Conservation (phyloP, 768 basidiomycete species). For the Tricholoma sp. region DNA sequence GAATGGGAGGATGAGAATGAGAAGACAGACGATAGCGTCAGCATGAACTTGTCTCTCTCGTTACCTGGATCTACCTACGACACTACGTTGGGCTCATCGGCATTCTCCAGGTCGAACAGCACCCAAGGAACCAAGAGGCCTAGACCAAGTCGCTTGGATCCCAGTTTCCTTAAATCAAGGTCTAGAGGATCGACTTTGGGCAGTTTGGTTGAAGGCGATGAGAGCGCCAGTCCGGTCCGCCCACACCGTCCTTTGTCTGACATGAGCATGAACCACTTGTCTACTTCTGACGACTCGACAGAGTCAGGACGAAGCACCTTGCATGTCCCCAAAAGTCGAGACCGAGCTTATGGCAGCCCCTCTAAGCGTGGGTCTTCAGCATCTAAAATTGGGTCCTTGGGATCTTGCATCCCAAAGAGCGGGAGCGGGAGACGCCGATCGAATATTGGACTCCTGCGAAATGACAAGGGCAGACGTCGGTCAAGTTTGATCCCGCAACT, state of each 20-base stretch:
- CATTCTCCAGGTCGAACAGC: conserved; percentile 24
- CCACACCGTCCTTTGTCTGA: conserved; percentile 51
- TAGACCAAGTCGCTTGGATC: conserved; percentile 64
- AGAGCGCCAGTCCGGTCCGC: conserved; percentile 35
- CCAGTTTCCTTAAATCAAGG: conserved; percentile 60
- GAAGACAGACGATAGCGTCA: conserved; percentile 75
- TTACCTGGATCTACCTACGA: conserved; percentile 30
- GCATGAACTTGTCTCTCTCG: conserved; percentile 44
- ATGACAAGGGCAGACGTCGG: conserved; percentile 66
- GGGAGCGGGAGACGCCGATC: conserved; percentile 57
- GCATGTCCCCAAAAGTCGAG: conserved; percentile 35
- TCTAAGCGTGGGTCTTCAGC: conserved; percentile 48
- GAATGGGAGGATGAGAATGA: conserved; percentile 91
- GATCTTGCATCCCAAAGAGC: conserved; percentile 15
- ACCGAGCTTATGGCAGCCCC: conserved; percentile 37
- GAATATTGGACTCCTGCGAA: conserved; percentile 70
- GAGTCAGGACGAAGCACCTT: conserved; percentile 22
- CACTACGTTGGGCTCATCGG: conserved; percentile 18
- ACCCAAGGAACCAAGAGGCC: conserved; percentile 36
- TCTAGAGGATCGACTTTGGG: conserved; percentile 42
- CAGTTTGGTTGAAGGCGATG: conserved; percentile 72
- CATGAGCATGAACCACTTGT: conserved; percentile 56
- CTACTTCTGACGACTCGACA: conserved; percentile 26
- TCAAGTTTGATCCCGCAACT: conserved; percentile 80
- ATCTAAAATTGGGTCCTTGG: conserved; percentile 23